phyloP scores from a whole-genome alignment of 148 eudicot species.

The Tetragonia tetragonoides region DNA sequence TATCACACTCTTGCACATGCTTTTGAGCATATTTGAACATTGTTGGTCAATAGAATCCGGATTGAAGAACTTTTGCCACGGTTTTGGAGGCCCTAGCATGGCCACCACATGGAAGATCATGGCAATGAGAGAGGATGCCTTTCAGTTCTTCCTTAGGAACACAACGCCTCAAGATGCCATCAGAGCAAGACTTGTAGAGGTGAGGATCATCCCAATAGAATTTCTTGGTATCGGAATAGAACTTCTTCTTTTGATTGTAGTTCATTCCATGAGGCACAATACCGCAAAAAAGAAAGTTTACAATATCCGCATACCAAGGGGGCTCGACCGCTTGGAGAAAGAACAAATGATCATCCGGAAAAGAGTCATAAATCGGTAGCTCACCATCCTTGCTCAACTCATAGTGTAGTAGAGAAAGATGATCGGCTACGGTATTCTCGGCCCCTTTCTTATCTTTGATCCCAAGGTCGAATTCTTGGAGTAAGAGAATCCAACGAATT shows the following conservation, averaged over 20 bases:
- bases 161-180: too few species aligned
- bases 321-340: background rate
- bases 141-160: too few species aligned
- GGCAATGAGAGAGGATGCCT: background rate
- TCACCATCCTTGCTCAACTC: background rate
- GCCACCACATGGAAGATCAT: background rate
- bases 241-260: background rate
- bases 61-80: background rate
- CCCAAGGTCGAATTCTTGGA: background rate
- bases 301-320: background rate
- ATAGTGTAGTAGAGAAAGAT: background rate
- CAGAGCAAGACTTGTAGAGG: too few species aligned
- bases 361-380: background rate
- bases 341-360: background rate
- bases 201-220: too few species aligned
- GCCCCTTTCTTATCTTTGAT: background rate
- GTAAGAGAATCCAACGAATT: too few species aligned
- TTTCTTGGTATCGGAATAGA: too few species aligned
- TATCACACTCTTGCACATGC: background rate
- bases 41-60: too few species aligned
- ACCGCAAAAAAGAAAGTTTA: background rate
- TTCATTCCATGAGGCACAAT: background rate
- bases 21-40: too few species aligned
- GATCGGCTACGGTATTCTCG: background rate
- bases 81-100: background rate